These are phyloP conservation scores for Xenoacremonium recifei DNA, from an alignment of 2,329 filamentous ascomycete species.

Conservation along the genomic window DNA sequence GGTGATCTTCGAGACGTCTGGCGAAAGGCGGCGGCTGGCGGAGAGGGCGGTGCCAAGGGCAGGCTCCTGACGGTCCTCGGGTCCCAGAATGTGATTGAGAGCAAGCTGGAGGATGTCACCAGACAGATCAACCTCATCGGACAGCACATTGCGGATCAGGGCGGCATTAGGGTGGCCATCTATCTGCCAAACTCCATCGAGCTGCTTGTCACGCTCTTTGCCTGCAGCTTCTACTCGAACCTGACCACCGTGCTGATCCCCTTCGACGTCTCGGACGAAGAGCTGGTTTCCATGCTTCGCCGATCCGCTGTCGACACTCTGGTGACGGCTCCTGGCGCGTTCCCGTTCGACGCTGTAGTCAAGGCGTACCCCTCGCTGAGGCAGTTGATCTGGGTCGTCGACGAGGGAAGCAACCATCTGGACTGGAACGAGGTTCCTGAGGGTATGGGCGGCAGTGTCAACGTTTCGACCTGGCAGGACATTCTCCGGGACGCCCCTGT, in stretches of 20 bases:
- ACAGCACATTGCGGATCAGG: constrained; percentile 68
- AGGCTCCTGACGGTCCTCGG: constrained; percentile 79
- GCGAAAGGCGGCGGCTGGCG: constrained; percentile 66
- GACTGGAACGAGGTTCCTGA: constrained; percentile 91
- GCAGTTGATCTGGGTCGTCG: constrained; percentile 88
- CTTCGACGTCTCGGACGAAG: constrained; percentile 70
- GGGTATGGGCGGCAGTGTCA: constrained; percentile 70
- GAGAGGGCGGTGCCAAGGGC: constrained; percentile 66
- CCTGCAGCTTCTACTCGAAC: constrained; percentile 80
- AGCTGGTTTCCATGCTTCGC: constrained; percentile 69
- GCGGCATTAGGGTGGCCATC: constrained; percentile 76
- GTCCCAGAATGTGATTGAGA: constrained; percentile 70
- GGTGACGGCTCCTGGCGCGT: constrained; percentile 80
- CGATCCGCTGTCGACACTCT: constrained; percentile 76
- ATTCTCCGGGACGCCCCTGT: constrained; percentile 70
- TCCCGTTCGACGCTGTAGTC: constrained; percentile 74
- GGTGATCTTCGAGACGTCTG: constrained; percentile 92
- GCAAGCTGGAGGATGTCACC: constrained; percentile 71
- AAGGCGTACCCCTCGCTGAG: constrained; percentile 69
- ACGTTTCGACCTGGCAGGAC: constrained; percentile 91
- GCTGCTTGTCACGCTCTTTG: constrained; percentile 78
- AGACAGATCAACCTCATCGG: constrained; percentile 88
- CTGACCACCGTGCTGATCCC: constrained; percentile 83
- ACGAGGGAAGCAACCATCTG: constrained; percentile 86
- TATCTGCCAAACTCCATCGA: constrained; percentile 94